Percentiles rank a stretch among this genome's conserved stretches.
Evolutionary conservation across 345 rosid genomes (phyloP).

Genomic region (Erysimum cheiranthoides): DNA sequence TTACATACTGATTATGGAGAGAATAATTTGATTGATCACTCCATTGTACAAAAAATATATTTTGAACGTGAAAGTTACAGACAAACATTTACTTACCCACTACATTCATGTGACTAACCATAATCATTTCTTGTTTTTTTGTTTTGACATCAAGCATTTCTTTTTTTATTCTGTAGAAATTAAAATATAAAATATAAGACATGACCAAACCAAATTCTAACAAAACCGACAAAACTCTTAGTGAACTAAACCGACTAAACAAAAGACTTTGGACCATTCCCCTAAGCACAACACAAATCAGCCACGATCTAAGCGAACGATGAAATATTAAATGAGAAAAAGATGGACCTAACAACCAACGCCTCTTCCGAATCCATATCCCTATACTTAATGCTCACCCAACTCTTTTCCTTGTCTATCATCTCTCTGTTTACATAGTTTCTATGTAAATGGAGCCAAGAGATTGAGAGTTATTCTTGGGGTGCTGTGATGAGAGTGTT

Average conservation of each 20-base stretch:
- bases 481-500: neutral
- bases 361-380: constrained; percentile 15
- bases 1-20: too few species aligned
- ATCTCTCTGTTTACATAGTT: constrained; percentile 6
- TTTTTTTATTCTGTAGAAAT: neutral
- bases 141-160: too few species aligned
- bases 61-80: too few species aligned
- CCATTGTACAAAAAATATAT: too few species aligned
- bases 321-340: constrained; percentile 19
- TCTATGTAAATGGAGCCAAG: constrained; percentile 11
- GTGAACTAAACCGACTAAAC: neutral
- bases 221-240: neutral
- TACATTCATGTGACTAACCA: neutral
- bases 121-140: neutral
- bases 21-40: too few species aligned
- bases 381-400: constrained; percentile 38
- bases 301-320: constrained; percentile 15
- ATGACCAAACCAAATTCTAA: neutral
- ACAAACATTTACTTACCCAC: too few species aligned
- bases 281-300: constrained; percentile 1
- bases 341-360: constrained; percentile 35
- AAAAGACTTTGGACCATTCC: constrained; percentile 13
- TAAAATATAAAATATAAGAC: neutral
- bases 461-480: neutral
- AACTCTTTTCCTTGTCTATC: constrained; percentile 3